Percentiles rank a stretch among this genome's conserved stretches.
phyloP scores from a whole-genome alignment of 208 protist genomes.

The Crithidia expoeki region DNA sequence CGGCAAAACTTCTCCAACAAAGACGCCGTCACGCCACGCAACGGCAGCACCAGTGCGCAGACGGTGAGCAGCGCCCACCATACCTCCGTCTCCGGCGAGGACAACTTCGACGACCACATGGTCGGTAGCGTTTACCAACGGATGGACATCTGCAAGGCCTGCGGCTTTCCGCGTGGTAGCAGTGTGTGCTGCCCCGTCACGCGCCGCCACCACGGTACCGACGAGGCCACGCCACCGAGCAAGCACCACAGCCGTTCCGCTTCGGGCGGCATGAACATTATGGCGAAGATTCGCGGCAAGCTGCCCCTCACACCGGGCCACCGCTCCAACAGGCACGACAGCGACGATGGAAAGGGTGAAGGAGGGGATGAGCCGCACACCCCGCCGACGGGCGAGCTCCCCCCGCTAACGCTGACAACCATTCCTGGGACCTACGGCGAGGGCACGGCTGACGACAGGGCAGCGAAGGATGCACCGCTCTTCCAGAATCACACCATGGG shows the following conservation, averaged over 20 bases:
- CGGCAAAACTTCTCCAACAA: constrained; percentile 9
- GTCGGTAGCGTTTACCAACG: constrained; percentile 33
- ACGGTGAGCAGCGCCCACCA: neutral
- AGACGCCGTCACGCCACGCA: constrained; percentile 3
- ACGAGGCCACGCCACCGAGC: constrained; percentile 28
- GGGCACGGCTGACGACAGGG: neutral
- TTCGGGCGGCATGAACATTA: constrained; percentile 11
- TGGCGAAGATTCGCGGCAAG: constrained; percentile 21
- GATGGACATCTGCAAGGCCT: constrained; percentile 46
- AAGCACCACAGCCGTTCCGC: constrained; percentile 15
- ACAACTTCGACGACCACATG: constrained; percentile 59
- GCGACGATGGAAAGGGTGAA: constrained; percentile 6
- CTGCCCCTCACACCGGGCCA: constrained; percentile 11
- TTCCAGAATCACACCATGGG: constrained; percentile 9
- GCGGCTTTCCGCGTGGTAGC: constrained; percentile 44
- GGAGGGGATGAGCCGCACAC: constrained; percentile 3
- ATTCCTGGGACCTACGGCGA: neutral
- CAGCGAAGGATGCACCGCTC: neutral
- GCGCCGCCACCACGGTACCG: constrained; percentile 55
- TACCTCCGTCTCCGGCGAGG: constrained; percentile 11
- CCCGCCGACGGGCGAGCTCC: neutral
- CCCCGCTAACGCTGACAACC: neutral
- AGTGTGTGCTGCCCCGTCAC: constrained; percentile 54
- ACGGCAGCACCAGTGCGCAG: constrained; percentile 1
- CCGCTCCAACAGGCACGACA: neutral